Evolutionary conservation across 306 rosid genomes (phyloP).

Genomic region (Trifolium dubium): DNA sequence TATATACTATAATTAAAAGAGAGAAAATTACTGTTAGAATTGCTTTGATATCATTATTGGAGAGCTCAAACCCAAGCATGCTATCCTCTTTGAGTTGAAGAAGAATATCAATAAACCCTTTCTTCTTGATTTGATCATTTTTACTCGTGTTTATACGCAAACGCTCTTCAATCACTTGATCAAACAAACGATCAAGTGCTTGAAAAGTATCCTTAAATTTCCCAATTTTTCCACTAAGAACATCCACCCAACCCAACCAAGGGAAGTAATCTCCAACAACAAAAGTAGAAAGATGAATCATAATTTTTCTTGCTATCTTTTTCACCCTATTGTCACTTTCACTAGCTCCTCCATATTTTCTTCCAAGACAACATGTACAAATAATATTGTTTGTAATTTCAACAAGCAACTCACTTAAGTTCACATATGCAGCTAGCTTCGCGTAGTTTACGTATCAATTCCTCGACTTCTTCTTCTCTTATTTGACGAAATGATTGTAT

Average conservation of each 20-base stretch:
- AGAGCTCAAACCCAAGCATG: not conserved
- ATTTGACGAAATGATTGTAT: not conserved
- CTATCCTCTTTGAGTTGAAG: slow-evolving; percentile 16
- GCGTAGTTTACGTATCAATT: not conserved
- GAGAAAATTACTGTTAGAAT: slow-evolving; percentile 22
- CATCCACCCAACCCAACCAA: not conserved
- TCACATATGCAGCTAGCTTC: not conserved
- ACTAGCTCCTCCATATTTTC: not conserved
- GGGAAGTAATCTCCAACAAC: not conserved
- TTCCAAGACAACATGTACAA: not conserved
- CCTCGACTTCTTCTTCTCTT: not conserved
- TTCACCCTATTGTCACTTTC: not conserved
- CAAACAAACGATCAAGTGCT: not conserved
- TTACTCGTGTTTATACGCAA: not conserved
- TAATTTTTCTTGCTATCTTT: not conserved
- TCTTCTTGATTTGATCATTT: not conserved
- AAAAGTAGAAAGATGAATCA: not conserved
- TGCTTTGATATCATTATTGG: slow-evolving; percentile 35
- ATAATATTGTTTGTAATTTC: not conserved
- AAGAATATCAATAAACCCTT: slow-evolving; percentile 37
- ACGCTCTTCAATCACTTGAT: not conserved
- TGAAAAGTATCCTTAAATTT: not conserved
- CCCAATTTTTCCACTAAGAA: not conserved
- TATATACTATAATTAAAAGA: not conserved
- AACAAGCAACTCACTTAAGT: not conserved